Evolutionary conservation across 306 rosid genomes (phyloP).

Genomic region (Corylus avellana): DNA sequence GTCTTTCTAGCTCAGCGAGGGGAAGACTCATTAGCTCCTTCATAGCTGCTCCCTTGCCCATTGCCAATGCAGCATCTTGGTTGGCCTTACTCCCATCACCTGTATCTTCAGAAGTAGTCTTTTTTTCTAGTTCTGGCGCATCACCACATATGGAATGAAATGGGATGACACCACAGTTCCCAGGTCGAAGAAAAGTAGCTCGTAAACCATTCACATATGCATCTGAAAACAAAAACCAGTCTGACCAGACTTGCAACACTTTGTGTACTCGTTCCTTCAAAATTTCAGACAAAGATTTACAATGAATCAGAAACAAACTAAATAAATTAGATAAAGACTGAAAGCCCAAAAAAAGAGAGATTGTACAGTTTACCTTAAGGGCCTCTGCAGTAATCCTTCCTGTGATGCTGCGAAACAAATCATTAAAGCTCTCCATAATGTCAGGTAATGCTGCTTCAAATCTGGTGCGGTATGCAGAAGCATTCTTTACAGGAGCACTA

Average conservation of each 20-base stretch:
- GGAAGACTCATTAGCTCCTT: slow-evolving; percentile 90
- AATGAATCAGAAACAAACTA: slow-evolving; percentile 1
- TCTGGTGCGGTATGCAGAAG: slow-evolving; percentile 98
- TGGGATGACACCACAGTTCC: slow-evolving; percentile 82
- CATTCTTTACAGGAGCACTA: slow-evolving; percentile 99
- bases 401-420: slow-evolving; percentile 80
- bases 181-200: slow-evolving; percentile 89
- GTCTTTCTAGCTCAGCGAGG: slow-evolving; percentile 86
- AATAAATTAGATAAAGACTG: neutral
- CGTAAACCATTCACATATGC: slow-evolving; percentile 94
- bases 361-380: slow-evolving; percentile 64
- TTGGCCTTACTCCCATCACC: slow-evolving; percentile 60
- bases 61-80: slow-evolving; percentile 95
- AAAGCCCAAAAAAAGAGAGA: neutral
- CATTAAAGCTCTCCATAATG: slow-evolving; percentile 98
- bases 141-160: slow-evolving; percentile 92
- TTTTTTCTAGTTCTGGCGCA: slow-evolving; percentile 85
- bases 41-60: slow-evolving; percentile 96
- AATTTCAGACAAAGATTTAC: slow-evolving; percentile 27
- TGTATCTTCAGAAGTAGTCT: slow-evolving; percentile 57
- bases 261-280: slow-evolving; percentile 90
- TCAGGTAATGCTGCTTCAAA: slow-evolving; percentile 95
- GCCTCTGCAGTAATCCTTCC: slow-evolving; percentile 99
- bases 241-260: slow-evolving; percentile 98
- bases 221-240: slow-evolving; percentile 99